Conservation (phyloP, 768 basidiomycete genomes). For the Sutorius australiensis region DNA sequence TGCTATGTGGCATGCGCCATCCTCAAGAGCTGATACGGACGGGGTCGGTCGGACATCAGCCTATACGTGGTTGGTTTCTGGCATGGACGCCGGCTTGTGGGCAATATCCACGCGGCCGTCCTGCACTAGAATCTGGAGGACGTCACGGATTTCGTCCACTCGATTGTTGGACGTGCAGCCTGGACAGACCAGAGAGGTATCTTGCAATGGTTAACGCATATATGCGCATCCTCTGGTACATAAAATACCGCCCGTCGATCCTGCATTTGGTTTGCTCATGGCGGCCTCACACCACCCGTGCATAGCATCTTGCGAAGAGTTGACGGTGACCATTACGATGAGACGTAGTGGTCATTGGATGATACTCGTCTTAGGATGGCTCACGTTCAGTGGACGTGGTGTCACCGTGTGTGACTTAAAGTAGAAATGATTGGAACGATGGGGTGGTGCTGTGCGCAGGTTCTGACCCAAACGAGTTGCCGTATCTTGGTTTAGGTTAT, state of each 20-base stretch:
- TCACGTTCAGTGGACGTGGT: too few relatives aligned
- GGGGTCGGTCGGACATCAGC: background rate
- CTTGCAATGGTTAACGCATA: background rate
- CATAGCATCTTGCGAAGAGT: background rate
- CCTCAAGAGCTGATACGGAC: too few relatives aligned
- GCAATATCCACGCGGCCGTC: too few relatives aligned
- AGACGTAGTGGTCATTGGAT: too few relatives aligned
- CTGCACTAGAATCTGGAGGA: background rate
- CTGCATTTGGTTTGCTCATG: background rate
- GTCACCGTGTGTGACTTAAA: too few relatives aligned
- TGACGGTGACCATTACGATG: too few relatives aligned
- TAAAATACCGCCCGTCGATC: background rate
- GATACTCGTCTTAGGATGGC: too few relatives aligned
- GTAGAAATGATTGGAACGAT: too few relatives aligned
- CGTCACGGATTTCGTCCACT: background rate
- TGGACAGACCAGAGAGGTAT: background rate
- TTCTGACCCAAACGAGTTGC: too few relatives aligned
- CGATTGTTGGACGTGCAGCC: background rate
- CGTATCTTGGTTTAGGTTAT: too few relatives aligned
- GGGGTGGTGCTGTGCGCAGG: too few relatives aligned
- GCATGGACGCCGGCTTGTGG: background rate
- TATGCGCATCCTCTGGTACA: background rate
- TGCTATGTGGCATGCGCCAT: background rate
- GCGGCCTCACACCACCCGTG: background rate
- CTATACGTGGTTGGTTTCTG: background rate